Conservation (phyloP, 345 rosid genomes). For the Aethionema arabicum region DNA sequence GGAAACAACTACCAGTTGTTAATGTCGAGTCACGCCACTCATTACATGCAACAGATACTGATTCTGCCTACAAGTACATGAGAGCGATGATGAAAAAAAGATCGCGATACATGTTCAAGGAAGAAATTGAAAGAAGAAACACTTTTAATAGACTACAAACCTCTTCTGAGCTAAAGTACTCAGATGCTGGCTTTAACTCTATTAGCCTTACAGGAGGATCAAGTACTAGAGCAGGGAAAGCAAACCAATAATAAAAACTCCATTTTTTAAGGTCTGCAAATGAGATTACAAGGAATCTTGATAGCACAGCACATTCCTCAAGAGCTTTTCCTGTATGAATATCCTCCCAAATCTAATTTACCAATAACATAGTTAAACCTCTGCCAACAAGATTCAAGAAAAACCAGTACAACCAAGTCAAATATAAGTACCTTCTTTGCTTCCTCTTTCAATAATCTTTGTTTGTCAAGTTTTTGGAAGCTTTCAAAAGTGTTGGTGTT, state of each 20-base stretch:
- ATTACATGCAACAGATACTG: conserved; percentile 74
- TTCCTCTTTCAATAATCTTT: conserved; percentile 62
- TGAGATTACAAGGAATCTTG: conserved; percentile 83
- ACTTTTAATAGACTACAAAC: conserved; percentile 35
- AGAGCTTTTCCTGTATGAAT: conserved; percentile 73
- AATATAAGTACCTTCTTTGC: conserved; percentile 59
- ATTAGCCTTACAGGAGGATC: conserved; percentile 77
- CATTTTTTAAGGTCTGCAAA: conserved; percentile 87
- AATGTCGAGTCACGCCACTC: conserved; percentile 72
- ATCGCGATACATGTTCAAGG: background rate
- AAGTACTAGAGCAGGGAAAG: conserved; percentile 82
- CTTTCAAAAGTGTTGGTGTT: conserved; percentile 83
- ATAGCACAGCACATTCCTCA: conserved; percentile 60
- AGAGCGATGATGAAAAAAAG: background rate
- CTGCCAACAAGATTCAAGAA: background rate
- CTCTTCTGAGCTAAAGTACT: conserved; percentile 70
- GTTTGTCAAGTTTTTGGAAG: conserved; percentile 60
- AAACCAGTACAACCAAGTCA: background rate
- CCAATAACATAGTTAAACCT: conserved; percentile 8
- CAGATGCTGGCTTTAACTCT: conserved; percentile 69
- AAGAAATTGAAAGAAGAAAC: background rate
- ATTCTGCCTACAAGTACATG: conserved; percentile 53
- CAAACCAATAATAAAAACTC: conserved; percentile 89
- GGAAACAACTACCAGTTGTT: conserved; percentile 55
- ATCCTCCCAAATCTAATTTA: conserved; percentile 83